Percentiles rank a stretch among this genome's conserved stretches.
Conservation (phyloP, 1,139 yeast species). For the Saccharomycopsis crataegensis region DNA sequence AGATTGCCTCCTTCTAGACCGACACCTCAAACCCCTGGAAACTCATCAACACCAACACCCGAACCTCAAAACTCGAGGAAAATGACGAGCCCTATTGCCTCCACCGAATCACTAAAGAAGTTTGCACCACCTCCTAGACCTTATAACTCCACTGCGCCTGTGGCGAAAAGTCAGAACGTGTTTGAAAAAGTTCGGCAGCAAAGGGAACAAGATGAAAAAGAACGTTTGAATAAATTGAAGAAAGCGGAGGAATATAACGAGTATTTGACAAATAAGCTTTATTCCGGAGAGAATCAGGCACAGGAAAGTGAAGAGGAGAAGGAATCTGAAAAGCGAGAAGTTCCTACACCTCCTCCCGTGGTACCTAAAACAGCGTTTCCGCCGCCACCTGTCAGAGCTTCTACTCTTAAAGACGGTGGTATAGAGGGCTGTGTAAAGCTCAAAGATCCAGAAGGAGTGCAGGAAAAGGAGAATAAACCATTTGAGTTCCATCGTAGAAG, state of each 20-base stretch:
- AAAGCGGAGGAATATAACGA: background rate
- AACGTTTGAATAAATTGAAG: background rate
- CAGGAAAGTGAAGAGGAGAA: background rate
- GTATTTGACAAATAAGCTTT: no score
- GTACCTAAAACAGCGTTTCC: background rate
- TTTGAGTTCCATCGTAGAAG: background rate
- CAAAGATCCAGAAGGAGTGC: no score
- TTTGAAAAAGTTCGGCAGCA: background rate
- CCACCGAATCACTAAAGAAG: background rate
- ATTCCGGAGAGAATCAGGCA: background rate
- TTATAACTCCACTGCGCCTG: background rate
- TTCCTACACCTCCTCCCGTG: background rate
- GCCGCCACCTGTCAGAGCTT: background rate
- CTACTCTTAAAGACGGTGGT: background rate
- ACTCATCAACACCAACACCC: slow-evolving; percentile 1
- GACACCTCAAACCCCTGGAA: background rate
- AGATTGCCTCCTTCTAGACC: background rate
- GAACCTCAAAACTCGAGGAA: background rate
- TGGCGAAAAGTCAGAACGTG: background rate
- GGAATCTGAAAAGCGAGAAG: background rate
- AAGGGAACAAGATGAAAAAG: background rate
- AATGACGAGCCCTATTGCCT: background rate
- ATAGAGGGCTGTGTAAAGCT: no score
- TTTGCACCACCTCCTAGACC: slow-evolving; percentile 2
- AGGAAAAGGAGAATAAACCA: background rate